Evolutionary conservation across 768 basidiomycete genomes (phyloP).

Genomic region (Leccinum aurantiacum): DNA sequence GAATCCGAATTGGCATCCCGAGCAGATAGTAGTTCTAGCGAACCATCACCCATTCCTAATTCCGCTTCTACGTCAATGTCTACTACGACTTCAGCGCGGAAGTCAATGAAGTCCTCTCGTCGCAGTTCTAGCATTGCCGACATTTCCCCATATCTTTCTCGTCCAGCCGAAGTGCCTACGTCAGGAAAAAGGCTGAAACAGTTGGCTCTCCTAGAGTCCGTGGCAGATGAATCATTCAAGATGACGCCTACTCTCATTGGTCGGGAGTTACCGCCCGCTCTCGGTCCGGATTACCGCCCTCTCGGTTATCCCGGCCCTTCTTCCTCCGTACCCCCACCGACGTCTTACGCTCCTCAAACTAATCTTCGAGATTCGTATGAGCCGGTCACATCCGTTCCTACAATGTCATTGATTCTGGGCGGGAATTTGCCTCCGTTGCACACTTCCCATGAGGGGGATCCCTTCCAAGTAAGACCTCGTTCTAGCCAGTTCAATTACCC

Average conservation of each 20-base stretch:
- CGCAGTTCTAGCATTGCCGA: conserved; percentile 55
- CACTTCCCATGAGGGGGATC: conserved; percentile 23
- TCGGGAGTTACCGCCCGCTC: conserved; percentile 24
- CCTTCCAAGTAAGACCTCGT: conserved; percentile 47
- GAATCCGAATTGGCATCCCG: conserved; percentile 3
- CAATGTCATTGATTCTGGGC: conserved; percentile 10
- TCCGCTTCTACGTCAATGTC: conserved; percentile 14
- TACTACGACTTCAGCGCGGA: conserved; percentile 18
- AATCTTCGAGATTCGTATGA: conserved; percentile 38
- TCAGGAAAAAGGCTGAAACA: conserved; percentile 68
- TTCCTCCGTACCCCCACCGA: conserved; percentile 31
- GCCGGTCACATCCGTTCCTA: conserved; percentile 19
- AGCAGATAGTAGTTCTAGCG: conserved; percentile 2
- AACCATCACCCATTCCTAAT: conserved; percentile 11
- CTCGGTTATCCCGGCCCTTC: conserved; percentile 18
- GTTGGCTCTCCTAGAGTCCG: conserved; percentile 66
- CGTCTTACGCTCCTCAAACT: conserved; percentile 15
- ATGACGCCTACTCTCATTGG: conserved; percentile 46
- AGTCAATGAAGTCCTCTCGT: conserved; percentile 28
- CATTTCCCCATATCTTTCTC: conserved; percentile 67
- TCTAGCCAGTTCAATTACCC: conserved; percentile 48
- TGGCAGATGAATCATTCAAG: conserved; percentile 71
- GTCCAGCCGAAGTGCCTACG: conserved; percentile 50
- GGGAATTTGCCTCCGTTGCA: conserved; percentile 2
- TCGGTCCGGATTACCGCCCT: conserved; percentile 3